Base-by-base conservation (phyloP, 306 rosid genomes). In the Sicyos baderoa region DNA sequence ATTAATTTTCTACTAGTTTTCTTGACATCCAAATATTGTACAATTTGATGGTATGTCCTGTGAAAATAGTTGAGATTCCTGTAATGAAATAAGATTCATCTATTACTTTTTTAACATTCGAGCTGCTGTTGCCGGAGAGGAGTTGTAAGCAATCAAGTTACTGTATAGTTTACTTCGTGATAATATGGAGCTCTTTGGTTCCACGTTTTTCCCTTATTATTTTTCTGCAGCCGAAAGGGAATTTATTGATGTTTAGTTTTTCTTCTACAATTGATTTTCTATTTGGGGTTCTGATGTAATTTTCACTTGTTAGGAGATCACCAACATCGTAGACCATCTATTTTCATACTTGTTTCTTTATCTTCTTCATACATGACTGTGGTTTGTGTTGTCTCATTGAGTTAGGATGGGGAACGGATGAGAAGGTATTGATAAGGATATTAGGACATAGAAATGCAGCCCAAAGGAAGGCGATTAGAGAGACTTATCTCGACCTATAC, bases 361-460 rank as follows among this genome's bases (percentile, higher is more conserved):
- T 68, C 72, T 72, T 32, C 55, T 0, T 68, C 32, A 42, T 42
- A 14, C n/a, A 42, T 5, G 29, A 18, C 4, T 64, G 6, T 19
- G 5, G 25, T 45, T 50, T 18, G 18, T 47, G 17, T 60, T 49
- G 18, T 49, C 23, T 9, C 45, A 23, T 54, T 77, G 77, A 57
- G 9, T 56, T 71, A 94, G 99, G 99, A 71, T 62, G 73, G 42
- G 89, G 94, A 66, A 85, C 91, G 44, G 83, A 85, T 65, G 90
- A 87, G 87, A 72, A 79, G 50, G 85, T 54, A 8, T 6, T 88
- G 22, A 88, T 90, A 56, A 74, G 79, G 89, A 63, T 94, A 55
- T 80, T 94, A 64, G 99, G 95, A 76, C 87, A 82, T 74, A 88
- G 97, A 73, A 88, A 85, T 79, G 84, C 87, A 42, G 80, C 74